These are phyloP conservation scores for Tolypocladium endophyticum DNA, from an alignment of 2,329 filamentous ascomycete genomes.

Conservation along the genomic window DNA sequence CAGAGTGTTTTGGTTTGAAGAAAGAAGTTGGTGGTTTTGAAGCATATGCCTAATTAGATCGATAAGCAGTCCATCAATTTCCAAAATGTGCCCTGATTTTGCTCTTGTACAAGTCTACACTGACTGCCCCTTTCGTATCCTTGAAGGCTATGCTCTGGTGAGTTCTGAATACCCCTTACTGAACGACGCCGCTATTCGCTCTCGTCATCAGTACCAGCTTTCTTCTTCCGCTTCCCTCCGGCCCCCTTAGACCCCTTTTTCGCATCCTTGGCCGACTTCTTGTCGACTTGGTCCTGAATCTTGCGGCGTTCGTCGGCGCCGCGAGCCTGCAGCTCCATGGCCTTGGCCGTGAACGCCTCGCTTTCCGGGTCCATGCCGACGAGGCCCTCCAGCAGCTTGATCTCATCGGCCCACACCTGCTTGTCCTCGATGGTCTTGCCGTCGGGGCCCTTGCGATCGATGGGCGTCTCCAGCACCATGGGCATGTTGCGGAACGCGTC, in stretches of 20 bases:
- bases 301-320: slow-evolving; percentile 64
- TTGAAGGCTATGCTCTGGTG: too few species aligned
- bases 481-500: slow-evolving; percentile 65
- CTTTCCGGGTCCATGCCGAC: slow-evolving; percentile 72
- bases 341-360: slow-evolving; percentile 60
- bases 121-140: neutral
- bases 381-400: slow-evolving; percentile 83
- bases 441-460: slow-evolving; percentile 56
- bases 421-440: slow-evolving; percentile 68
- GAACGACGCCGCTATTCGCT: slow-evolving; percentile 2
- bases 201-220: slow-evolving; percentile 21
- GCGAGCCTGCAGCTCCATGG: slow-evolving; percentile 52
- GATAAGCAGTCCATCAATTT: neutral
- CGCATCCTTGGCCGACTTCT: slow-evolving; percentile 53
- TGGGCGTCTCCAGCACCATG: slow-evolving; percentile 94
- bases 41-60: neutral
- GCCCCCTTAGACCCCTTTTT: slow-evolving; percentile 16
- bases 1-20: neutral
- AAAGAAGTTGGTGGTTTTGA: neutral
- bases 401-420: slow-evolving; percentile 81
- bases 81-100: neutral
- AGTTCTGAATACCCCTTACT: too few species aligned
- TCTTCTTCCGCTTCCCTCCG: slow-evolving; percentile 20
- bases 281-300: slow-evolving; percentile 69
- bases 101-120: neutral